A percentile compares a stretch with the other conserved stretches of the same genome.
Evolutionary conservation across 192 early-diverging fungal genomes (phyloP).

Genomic region (Nowakowskiella sp.): DNA sequence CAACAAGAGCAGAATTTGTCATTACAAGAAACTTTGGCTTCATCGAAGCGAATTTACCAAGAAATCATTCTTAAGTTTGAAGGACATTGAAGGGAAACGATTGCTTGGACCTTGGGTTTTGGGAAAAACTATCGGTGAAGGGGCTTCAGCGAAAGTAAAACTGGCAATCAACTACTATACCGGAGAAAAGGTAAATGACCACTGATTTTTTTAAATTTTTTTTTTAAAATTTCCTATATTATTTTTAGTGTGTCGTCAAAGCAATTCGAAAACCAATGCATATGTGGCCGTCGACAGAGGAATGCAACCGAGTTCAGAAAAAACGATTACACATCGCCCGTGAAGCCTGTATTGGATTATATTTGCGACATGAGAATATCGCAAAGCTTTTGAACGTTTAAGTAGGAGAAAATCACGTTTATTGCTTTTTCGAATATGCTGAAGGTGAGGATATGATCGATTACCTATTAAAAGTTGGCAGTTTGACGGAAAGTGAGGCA

Average conservation of each 20-base stretch:
- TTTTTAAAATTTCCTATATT: no score
- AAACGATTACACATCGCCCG: constrained; percentile 33
- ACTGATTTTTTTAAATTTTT: neutral
- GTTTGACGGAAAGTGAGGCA: constrained; percentile 15
- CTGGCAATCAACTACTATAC: constrained; percentile 29
- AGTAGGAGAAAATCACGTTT: constrained; percentile 32
- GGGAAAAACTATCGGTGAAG: constrained; percentile 38
- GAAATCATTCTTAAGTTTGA: constrained; percentile 8
- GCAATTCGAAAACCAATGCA: constrained; percentile 20
- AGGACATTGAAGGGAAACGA: constrained; percentile 11
- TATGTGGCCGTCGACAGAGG: neutral
- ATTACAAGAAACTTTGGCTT: neutral
- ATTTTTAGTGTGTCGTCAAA: constrained; percentile 32
- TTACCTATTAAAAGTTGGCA: constrained; percentile 19
- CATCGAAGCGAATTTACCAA: neutral
- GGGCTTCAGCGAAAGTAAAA: constrained; percentile 39
- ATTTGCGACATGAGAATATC: constrained; percentile 29
- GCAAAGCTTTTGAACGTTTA: constrained; percentile 21
- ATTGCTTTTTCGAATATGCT: constrained; percentile 34
- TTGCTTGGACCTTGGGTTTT: constrained; percentile 21
- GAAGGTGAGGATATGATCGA: constrained; percentile 34
- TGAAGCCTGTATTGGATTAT: constrained; percentile 23
- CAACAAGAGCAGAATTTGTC: neutral
- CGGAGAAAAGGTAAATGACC: constrained; percentile 17
- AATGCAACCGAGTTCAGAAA: constrained; percentile 19